Evolutionary conservation across 129 eudicot species (phyloP).

Genomic region (Solidago caesia): DNA sequence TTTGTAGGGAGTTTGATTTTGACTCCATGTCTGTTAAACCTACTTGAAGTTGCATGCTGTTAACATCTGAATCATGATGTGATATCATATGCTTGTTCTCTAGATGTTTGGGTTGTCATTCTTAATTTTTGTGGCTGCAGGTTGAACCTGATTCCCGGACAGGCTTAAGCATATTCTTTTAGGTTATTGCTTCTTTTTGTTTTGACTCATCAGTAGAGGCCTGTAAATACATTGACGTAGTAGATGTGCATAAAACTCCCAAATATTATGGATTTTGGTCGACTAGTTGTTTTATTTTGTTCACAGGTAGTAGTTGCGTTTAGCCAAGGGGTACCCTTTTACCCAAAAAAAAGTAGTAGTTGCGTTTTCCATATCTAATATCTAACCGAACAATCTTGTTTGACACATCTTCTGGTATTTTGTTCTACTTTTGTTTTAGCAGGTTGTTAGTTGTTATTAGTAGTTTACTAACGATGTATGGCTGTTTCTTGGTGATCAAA

Average conservation of each 20-base stretch:
- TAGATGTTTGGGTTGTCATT: slow-evolving; percentile 2
- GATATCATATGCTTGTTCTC: background rate
- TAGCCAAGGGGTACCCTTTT: too few relatives aligned
- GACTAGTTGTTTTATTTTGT: slow-evolving; percentile 1
- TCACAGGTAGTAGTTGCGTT: background rate
- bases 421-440: background rate
- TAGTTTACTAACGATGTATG: background rate
- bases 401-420: slow-evolving; percentile 18
- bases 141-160: slow-evolving; percentile 25
- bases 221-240: slow-evolving; percentile 25
- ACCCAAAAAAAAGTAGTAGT: slow-evolving; percentile 1
- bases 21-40: background rate
- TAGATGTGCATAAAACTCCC: slow-evolving; percentile 12
- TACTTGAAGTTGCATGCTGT: background rate
- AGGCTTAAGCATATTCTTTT: slow-evolving; percentile 18
- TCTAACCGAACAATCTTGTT: slow-evolving; percentile 17
- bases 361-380: slow-evolving; percentile 17
- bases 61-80: background rate
- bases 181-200: slow-evolving; percentile 25
- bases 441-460: background rate
- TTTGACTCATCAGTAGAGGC: slow-evolving; percentile 19
- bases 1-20: background rate
- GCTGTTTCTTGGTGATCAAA: background rate
- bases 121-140: slow-evolving; percentile 17
- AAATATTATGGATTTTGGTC: slow-evolving; percentile 33